Evolutionary conservation across 1,139 yeast genomes (phyloP), one percentile per base, ranked within the genome.

Genomic region (Nematodospora anomalae): DNA sequence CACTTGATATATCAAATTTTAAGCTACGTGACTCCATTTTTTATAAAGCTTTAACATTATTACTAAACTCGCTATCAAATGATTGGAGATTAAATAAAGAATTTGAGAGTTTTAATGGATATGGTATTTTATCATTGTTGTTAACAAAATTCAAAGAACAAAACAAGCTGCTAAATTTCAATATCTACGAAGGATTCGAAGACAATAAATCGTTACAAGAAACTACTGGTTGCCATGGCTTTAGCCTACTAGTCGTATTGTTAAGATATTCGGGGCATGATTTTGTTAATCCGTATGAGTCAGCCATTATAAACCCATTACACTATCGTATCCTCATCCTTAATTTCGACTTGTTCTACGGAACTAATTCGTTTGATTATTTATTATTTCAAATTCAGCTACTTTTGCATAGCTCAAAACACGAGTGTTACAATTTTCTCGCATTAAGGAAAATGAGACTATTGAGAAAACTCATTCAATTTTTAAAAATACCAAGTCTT

Each of bases 331-430:
- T 49, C 27, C 45, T 69, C 28, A 44, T 67, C 1, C 50, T 68
- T 16, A 60, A 66, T 41, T 64, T 67, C 40, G 70, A 67, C 6
- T 47, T 69, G 11, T 67, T 57, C 44, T 48, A 44, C 27, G 70
- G 62, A 14, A 46, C 66, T 1, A 76, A 70, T 26, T 62, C 78
- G 0, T 66, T 79, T 34, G 64, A 74, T 29, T 70, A 68, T 38
- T 57, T 83, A 7, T 56, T 82, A 4, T 71, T 70, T 38, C 90
- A 84, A 43, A 64, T 83, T 34, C 69, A 72, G 2, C 72, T 72
- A 1, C 67, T 85, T 41, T 60, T 77, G 6, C 66, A 67, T 30
- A 74, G 69, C 14, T 77, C 85, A 30, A 71, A 65, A 41, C 74
- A 67, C 50, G 62, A 59, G 14, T 52, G 62, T 1, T 74, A 68